phyloP scores from a whole-genome alignment of 2,329 filamentous ascomycete genomes.

The Magnaporthiopsis poae region DNA sequence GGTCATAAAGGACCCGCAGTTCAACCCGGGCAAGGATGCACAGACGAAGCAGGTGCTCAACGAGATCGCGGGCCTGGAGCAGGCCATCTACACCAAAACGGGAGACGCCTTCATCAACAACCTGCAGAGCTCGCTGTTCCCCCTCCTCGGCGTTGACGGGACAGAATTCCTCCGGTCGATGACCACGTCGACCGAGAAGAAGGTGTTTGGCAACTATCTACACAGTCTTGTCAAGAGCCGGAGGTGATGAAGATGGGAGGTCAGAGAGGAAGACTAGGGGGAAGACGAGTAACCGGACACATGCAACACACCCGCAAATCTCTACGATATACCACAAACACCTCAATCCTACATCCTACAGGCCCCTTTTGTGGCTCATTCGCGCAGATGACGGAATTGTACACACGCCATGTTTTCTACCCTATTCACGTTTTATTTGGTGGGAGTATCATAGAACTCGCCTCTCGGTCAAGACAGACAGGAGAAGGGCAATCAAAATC shows the following conservation, averaged over 20 bases:
- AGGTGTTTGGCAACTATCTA: conserved; percentile 55
- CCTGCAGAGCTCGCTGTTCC: conserved; percentile 54
- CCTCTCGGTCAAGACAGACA: no score
- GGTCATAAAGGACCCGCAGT: conserved; percentile 66
- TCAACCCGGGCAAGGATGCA: conserved; percentile 71
- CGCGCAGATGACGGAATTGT: no score
- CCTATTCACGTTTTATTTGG: no score
- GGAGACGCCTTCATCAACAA: conserved; percentile 69
- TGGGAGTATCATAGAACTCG: no score
- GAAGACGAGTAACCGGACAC: background rate
- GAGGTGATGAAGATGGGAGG: conserved; percentile 2
- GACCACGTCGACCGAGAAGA: conserved; percentile 50
- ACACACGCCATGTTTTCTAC: no score
- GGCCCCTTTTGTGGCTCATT: no score
- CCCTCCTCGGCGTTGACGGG: conserved; percentile 53
- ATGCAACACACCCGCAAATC: no score
- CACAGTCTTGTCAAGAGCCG: conserved; percentile 42
- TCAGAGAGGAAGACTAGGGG: background rate
- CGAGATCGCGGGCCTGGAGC: conserved; percentile 79
- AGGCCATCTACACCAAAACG: conserved; percentile 82
- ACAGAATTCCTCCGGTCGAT: conserved; percentile 49
- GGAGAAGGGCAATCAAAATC: no score
- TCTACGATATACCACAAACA: no score
- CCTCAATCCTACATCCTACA: no score
- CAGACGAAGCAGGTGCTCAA: conserved; percentile 79